Conservation (phyloP, 495 filamentous ascomycete species). For the Aspergillus diversus region DNA sequence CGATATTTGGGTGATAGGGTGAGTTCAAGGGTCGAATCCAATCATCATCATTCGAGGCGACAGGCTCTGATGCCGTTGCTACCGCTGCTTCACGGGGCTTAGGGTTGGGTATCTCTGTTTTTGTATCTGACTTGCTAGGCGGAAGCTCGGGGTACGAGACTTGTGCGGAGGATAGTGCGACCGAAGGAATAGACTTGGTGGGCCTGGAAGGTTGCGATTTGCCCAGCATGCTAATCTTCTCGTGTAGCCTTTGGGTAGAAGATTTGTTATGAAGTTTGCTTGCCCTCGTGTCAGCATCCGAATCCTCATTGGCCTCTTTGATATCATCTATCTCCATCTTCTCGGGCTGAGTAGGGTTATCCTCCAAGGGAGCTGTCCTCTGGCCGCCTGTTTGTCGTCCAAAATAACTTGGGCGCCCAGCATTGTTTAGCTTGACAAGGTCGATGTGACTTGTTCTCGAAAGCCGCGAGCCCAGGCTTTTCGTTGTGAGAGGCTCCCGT, state of each 20-base stretch:
- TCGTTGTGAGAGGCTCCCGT: slow-evolving; percentile 80
- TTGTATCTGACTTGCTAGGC: slow-evolving; percentile 41
- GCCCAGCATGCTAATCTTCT: slow-evolving; percentile 91
- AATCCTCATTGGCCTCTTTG: slow-evolving; percentile 41
- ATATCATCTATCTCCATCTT: slow-evolving; percentile 64
- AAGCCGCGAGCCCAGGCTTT: slow-evolving; percentile 72
- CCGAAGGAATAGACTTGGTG: slow-evolving; percentile 70
- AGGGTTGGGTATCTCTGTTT: slow-evolving; percentile 29
- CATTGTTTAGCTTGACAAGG: slow-evolving; percentile 51
- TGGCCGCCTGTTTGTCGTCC: slow-evolving; percentile 52
- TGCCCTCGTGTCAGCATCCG: slow-evolving; percentile 36
- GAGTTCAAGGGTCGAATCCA: slow-evolving; percentile 74
- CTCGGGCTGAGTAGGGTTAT: slow-evolving; percentile 50
- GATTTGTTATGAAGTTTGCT: slow-evolving; percentile 77
- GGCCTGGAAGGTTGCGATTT: slow-evolving; percentile 72
- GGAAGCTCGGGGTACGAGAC: slow-evolving; percentile 62
- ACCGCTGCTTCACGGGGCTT: slow-evolving; percentile 33
- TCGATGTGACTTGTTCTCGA: slow-evolving; percentile 84
- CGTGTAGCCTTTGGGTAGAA: slow-evolving; percentile 86
- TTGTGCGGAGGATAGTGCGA: slow-evolving; percentile 38
- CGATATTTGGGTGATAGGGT: slow-evolving; percentile 48
- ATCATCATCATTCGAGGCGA: slow-evolving; percentile 71
- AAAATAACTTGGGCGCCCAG: slow-evolving; percentile 58
- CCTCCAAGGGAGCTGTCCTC: slow-evolving; percentile 38
- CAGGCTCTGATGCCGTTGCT: slow-evolving; percentile 26